These are phyloP conservation scores for Boletus pseudo-olivaceus DNA, from an alignment of 768 basidiomycete species.

Conservation along the genomic window DNA sequence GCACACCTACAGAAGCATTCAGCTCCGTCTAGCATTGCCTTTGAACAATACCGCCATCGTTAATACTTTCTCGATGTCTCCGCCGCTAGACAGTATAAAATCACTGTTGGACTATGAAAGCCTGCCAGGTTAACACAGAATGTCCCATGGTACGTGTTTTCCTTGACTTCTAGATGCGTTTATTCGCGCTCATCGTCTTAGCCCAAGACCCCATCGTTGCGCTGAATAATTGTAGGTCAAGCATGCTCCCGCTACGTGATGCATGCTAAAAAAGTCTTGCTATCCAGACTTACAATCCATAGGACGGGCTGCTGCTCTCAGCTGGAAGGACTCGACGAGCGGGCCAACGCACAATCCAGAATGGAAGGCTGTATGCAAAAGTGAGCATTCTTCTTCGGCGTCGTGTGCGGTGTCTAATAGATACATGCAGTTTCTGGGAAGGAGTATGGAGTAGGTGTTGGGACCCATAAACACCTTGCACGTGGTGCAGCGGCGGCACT, in stretches of 20 bases:
- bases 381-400: conserved; percentile 33
- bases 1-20: conserved; percentile 19
- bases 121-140: conserved; percentile 14
- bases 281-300: conserved; percentile 52
- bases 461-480: conserved; percentile 48
- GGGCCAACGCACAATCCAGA: conserved; percentile 44
- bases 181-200: conserved; percentile 15
- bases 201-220: conserved; percentile 30
- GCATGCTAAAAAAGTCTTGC: background rate
- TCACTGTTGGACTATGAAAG: conserved; percentile 14
- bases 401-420: conserved; percentile 11
- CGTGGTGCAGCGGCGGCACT: conserved; percentile 38
- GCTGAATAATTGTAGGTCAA: conserved; percentile 41
- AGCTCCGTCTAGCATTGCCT: conserved; percentile 31
- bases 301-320: conserved; percentile 41
- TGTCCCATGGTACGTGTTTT: conserved; percentile 20
- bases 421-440: conserved; percentile 46
- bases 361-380: conserved; percentile 62
- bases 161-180: background rate
- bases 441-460: conserved; percentile 47
- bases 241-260: background rate
- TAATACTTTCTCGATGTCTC: conserved; percentile 19
- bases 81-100: conserved; percentile 27
- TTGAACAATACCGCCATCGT: conserved; percentile 23
- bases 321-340: conserved; percentile 48